Conservation (phyloP, 176 grass and related monocot genomes). For the Cenchrus americanus region DNA sequence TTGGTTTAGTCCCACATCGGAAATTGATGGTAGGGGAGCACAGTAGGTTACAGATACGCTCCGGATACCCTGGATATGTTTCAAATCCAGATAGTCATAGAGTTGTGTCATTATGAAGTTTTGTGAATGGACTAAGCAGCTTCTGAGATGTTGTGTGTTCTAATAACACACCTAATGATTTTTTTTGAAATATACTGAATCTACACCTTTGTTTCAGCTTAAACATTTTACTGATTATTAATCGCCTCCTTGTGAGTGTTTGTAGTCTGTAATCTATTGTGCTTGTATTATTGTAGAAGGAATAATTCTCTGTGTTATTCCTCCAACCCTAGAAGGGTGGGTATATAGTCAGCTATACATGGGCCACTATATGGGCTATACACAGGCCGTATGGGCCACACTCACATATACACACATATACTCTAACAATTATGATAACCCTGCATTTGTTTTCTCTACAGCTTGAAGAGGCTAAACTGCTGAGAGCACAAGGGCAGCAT, state of each 20-base stretch:
- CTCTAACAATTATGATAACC: too few species aligned
- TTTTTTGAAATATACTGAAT: not conserved
- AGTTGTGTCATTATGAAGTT: not conserved
- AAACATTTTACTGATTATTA: constrained; percentile 32
- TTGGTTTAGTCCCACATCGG: too few species aligned
- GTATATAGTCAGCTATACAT: too few species aligned
- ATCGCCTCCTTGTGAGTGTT: not conserved
- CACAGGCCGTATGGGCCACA: too few species aligned
- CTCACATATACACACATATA: too few species aligned
- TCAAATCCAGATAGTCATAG: not conserved
- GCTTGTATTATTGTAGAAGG: too few species aligned
- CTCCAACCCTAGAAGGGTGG: too few species aligned
- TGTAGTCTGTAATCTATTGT: constrained; percentile 30
- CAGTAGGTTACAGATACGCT: too few species aligned
- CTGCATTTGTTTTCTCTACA: constrained; percentile 22
- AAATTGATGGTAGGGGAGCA: too few species aligned
- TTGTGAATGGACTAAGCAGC: not conserved
- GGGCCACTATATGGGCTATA: too few species aligned
- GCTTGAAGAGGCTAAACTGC: constrained; percentile 95
- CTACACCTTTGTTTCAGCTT: not conserved
- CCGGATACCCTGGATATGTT: too few species aligned
- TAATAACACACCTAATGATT: not conserved
- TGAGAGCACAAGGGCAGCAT: constrained; percentile 92
- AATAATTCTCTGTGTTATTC: too few species aligned
- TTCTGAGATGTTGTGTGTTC: not conserved